A percentile compares a stretch with the other conserved stretches of the same genome.
Conservation (phyloP, 306 rosid species). For the Pueraria montana region DNA sequence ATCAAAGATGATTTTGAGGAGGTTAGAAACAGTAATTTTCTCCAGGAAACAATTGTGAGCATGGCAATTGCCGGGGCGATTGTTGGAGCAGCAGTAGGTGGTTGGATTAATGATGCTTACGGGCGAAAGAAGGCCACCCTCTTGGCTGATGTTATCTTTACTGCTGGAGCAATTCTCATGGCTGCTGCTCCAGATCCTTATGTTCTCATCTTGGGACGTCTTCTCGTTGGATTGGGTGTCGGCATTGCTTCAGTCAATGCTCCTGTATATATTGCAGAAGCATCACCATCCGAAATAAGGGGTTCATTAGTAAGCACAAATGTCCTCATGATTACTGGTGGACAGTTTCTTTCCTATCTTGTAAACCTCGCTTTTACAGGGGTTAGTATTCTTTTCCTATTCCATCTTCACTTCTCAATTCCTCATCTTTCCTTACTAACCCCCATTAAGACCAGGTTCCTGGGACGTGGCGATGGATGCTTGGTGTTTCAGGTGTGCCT, state of each 20-base stretch:
- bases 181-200: slow-evolving; percentile 89
- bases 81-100: slow-evolving; percentile 87
- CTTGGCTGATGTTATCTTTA: slow-evolving; percentile 77
- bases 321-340: slow-evolving; percentile 91
- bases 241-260: slow-evolving; percentile 92
- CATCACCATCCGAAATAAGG: slow-evolving; percentile 92
- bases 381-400: too few relatives aligned
- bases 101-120: slow-evolving; percentile 86
- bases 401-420: too few relatives aligned
- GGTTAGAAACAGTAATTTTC: slow-evolving; percentile 51
- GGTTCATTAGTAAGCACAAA: slow-evolving; percentile 90
- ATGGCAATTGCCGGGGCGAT: slow-evolving; percentile 95
- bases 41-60: slow-evolving; percentile 93
- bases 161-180: slow-evolving; percentile 79
- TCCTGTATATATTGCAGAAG: slow-evolving; percentile 93
- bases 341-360: slow-evolving; percentile 91
- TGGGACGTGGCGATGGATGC: slow-evolving; percentile 99
- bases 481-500: slow-evolving; percentile 87
- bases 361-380: slow-evolving; percentile 88
- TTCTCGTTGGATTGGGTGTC: slow-evolving; percentile 82
- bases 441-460: too few relatives aligned
- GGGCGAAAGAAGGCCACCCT: slow-evolving; percentile 96
- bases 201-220: slow-evolving; percentile 83
- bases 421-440: too few relatives aligned
- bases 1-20: slow-evolving; percentile 58